Conservation (phyloP, 2,329 filamentous ascomycete species). For the Ophiocordyceps sinensis region DNA sequence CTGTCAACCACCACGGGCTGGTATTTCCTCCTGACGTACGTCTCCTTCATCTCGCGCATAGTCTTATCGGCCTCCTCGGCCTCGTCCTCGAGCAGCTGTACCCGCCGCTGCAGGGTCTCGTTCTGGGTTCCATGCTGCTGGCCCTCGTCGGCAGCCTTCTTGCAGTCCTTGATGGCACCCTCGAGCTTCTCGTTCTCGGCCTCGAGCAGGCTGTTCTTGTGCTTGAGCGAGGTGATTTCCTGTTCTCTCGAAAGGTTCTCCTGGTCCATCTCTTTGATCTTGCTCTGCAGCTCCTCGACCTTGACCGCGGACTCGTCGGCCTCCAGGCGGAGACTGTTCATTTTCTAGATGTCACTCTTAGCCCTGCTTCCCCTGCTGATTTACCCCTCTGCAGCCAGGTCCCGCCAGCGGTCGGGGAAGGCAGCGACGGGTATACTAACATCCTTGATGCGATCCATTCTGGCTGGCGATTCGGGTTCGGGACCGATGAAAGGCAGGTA, state of each 20-base stretch:
- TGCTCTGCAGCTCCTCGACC: slow-evolving; percentile 74
- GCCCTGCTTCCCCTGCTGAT: not conserved
- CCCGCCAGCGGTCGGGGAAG: slow-evolving; percentile 1
- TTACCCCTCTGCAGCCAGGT: not conserved
- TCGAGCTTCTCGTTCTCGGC: slow-evolving; percentile 87
- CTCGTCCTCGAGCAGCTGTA: slow-evolving; percentile 96
- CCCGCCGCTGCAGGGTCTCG: slow-evolving; percentile 78
- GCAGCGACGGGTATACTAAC: slow-evolving; percentile 37
- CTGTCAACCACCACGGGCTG: not conserved
- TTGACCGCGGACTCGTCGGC: slow-evolving; percentile 71
- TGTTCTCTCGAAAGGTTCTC: slow-evolving; percentile 95
- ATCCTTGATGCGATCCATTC: slow-evolving; percentile 84
- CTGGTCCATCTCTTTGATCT: slow-evolving; percentile 83
- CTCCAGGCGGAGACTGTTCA: slow-evolving; percentile 88
- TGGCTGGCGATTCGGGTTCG: slow-evolving; percentile 14
- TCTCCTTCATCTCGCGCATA: slow-evolving; percentile 93
- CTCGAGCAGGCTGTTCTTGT: slow-evolving; percentile 91
- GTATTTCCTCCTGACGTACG: slow-evolving; percentile 45
- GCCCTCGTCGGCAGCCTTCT: slow-evolving; percentile 74
- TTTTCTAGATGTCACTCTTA: slow-evolving; percentile 47
- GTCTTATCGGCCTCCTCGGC: slow-evolving; percentile 94
- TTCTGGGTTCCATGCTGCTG: slow-evolving; percentile 74
- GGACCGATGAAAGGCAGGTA: not conserved
- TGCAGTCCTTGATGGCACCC: slow-evolving; percentile 66
- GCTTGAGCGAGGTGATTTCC: slow-evolving; percentile 88